Conservation (phyloP, 768 basidiomycete genomes). For the Collybia nuda region DNA sequence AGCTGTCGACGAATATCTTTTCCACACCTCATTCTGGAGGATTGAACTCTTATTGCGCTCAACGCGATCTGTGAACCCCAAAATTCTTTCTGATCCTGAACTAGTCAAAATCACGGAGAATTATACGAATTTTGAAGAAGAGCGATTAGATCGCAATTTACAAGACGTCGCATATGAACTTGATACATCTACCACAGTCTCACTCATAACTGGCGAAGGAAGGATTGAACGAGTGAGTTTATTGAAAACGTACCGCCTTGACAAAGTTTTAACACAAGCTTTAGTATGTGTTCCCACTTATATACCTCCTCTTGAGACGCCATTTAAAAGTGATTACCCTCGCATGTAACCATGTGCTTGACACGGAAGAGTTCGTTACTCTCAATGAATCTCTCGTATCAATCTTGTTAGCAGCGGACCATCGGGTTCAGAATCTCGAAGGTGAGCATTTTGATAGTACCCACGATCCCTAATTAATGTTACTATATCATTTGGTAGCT, state of each 20-base stretch:
- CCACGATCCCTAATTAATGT: neutral
- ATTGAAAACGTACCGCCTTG: neutral
- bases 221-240: constrained; percentile 33
- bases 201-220: constrained; percentile 31
- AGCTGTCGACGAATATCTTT: constrained; percentile 32
- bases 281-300: constrained; percentile 34
- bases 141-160: constrained; percentile 25
- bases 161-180: constrained; percentile 29
- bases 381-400: constrained; percentile 30
- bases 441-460: constrained; percentile 15
- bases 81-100: constrained; percentile 25
- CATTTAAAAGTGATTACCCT: constrained; percentile 30
- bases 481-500: constrained; percentile 13
- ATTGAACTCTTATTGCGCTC: constrained; percentile 33
- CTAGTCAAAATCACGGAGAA: constrained; percentile 23
- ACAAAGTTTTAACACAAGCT: neutral
- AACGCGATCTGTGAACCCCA: constrained; percentile 26
- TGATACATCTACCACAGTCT: constrained; percentile 32
- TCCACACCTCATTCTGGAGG: constrained; percentile 29
- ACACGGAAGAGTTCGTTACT: constrained; percentile 28
- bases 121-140: constrained; percentile 27
- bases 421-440: constrained; percentile 31
- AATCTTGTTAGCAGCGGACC: constrained; percentile 26
- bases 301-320: constrained; percentile 32
- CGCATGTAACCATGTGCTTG: constrained; percentile 33